Conservation (phyloP, 2,329 filamentous ascomycete genomes). For the Aspergillus pseudoglaucus region DNA sequence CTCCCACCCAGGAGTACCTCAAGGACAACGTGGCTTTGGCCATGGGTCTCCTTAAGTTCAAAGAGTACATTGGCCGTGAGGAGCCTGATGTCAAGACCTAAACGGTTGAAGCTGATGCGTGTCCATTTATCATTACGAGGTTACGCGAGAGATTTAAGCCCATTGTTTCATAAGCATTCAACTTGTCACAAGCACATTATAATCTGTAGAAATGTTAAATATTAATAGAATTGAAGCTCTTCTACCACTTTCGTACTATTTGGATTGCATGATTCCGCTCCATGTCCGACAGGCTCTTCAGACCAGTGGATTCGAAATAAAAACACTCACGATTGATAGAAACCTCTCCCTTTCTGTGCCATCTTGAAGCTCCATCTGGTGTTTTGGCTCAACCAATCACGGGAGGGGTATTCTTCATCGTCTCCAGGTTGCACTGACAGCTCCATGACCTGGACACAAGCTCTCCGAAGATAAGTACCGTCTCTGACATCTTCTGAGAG, state of each 20-base stretch:
- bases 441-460: too few relatives aligned
- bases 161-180: too few relatives aligned
- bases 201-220: too few relatives aligned
- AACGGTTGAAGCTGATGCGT: background rate
- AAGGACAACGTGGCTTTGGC: conserved; percentile 83
- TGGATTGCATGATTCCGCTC: too few relatives aligned
- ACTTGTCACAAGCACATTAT: too few relatives aligned
- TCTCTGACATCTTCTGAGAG: background rate
- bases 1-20: conserved; percentile 89
- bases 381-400: background rate
- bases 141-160: conserved; percentile 1
- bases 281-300: too few relatives aligned
- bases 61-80: conserved; percentile 85
- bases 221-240: too few relatives aligned
- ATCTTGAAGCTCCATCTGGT: too few relatives aligned
- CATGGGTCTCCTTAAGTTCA: conserved; percentile 78
- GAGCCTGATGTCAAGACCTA: conserved; percentile 97
- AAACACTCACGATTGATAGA: too few relatives aligned
- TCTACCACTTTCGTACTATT: too few relatives aligned
- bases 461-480: background rate
- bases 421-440: background rate
- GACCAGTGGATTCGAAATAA: too few relatives aligned
- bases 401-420: background rate
- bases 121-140: background rate
- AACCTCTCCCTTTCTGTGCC: too few relatives aligned